Evolutionary conservation across 2,329 filamentous ascomycete species (phyloP), one percentile per base, ranked within the genome.

Genomic region (Calonectria pseudoreteaudii): DNA sequence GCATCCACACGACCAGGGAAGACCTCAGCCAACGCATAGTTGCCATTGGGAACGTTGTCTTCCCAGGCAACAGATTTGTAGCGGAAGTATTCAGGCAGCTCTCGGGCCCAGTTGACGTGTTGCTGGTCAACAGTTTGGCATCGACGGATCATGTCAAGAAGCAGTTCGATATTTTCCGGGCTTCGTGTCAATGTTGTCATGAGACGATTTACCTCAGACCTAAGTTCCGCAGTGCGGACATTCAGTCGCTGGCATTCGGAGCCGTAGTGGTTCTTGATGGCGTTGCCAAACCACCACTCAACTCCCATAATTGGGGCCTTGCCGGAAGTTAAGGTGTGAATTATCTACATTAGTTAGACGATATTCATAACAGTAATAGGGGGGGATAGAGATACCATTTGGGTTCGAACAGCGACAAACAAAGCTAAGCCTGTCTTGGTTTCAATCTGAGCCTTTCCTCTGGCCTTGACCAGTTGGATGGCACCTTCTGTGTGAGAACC

Each of bases 401-500:
- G 90, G 2, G 88, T 90, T 71, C 91, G 86, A 20, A 93, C 91
- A 10, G 89, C 88, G 64, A 90, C 86, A 79, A 93, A 93, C 18
- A 93, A 85, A 70, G 87, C 85, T 38, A 89, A 80, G 0, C 91
- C 91, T 3, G 86, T 84, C 80, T 87, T 88, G 18, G 89, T 91
- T 52, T 85, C 84, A 13, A 91, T 80, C 77, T 91, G 90, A 75
- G 89, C 87, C 77, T 86, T 88, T 6, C 91, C 90, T 58, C 91
- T 87, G 13, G 88, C 86, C 80, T 89, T 90, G 68, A 91, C 89
- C 1, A 93, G 84, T 76, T 91, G 88, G 38, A 92, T 88, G n/a
- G 91, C 91, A 4, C 91, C 91, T 73, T 92, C 89, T n/a, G 90
- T 88, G 77, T 93, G 91, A 13, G 90, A 91, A 5, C 90, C 90